phyloP scores from a whole-genome alignment of 345 rosid genomes.

The Eucalyptus cladocalyx region DNA sequence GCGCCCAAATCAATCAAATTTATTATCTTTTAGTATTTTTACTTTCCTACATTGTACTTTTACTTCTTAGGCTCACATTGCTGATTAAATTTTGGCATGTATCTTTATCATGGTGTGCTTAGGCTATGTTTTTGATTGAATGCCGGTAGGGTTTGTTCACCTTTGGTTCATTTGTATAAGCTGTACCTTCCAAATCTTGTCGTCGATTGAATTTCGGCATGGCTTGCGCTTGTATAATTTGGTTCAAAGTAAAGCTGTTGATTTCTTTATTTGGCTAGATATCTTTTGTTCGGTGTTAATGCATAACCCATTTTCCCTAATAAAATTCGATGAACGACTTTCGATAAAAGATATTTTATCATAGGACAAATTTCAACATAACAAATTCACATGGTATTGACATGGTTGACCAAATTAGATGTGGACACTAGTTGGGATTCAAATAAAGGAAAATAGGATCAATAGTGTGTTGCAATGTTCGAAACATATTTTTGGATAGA shows the following conservation, averaged over 20 bases:
- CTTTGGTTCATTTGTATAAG: background rate
- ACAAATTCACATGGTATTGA: background rate
- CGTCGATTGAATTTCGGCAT: no score
- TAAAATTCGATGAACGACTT: background rate
- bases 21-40: no score
- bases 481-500: background rate
- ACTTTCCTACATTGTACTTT: background rate
- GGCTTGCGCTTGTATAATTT: background rate
- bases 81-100: background rate
- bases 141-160: background rate
- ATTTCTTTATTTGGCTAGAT: background rate
- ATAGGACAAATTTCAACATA: accelerated
- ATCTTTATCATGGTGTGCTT: background rate
- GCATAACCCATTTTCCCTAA: background rate
- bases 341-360: background rate
- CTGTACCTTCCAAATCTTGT: background rate
- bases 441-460: background rate
- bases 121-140: background rate
- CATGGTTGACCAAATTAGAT: background rate
- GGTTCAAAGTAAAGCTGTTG: background rate
- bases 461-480: background rate
- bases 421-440: background rate
- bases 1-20: no score
- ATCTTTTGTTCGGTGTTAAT: background rate
- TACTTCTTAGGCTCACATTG: background rate